These are phyloP conservation scores for Linnemannia elongata DNA, from an alignment of 192 early-diverging fungal species.

Conservation along the genomic window DNA sequence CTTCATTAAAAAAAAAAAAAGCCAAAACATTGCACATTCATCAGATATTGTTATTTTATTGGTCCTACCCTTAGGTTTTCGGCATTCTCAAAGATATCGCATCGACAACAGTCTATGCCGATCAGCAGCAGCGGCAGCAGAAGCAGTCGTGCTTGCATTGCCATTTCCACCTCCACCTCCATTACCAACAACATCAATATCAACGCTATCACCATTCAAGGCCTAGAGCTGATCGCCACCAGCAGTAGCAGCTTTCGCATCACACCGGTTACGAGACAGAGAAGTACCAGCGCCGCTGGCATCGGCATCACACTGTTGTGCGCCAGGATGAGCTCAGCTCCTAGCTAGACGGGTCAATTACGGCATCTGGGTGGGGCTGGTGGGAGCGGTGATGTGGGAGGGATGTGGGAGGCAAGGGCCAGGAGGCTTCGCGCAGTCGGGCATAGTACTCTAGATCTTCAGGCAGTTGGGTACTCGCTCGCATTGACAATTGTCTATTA, in stretches of 20 bases:
- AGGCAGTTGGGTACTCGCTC: neutral
- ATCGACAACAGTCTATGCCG: neutral
- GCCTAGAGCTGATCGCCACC: too few relatives aligned
- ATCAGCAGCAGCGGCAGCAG: neutral
- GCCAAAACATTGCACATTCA: neutral
- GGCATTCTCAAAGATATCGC: neutral
- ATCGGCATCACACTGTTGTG: too few relatives aligned
- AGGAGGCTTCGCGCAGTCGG: neutral
- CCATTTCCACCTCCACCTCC: neutral
- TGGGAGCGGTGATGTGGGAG: neutral
- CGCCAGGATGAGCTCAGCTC: too few relatives aligned
- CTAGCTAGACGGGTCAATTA: too few relatives aligned
- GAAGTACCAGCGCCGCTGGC: too few relatives aligned
- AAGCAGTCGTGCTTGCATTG: neutral
- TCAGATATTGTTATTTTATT: too few relatives aligned
- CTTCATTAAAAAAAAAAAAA: neutral
- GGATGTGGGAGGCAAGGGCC: neutral
- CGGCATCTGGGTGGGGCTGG: too few relatives aligned
- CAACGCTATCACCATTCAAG: too few relatives aligned
- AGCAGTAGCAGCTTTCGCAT: too few relatives aligned
- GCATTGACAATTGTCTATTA: neutral
- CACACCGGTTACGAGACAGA: too few relatives aligned
- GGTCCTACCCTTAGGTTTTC: too few relatives aligned
- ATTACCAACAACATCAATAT: neutral
- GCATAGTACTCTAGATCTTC: neutral